A percentile compares a stretch with the other conserved stretches of the same genome.
Conservation (phyloP, 78 protist species). For the Paulinella micropora region DNA sequence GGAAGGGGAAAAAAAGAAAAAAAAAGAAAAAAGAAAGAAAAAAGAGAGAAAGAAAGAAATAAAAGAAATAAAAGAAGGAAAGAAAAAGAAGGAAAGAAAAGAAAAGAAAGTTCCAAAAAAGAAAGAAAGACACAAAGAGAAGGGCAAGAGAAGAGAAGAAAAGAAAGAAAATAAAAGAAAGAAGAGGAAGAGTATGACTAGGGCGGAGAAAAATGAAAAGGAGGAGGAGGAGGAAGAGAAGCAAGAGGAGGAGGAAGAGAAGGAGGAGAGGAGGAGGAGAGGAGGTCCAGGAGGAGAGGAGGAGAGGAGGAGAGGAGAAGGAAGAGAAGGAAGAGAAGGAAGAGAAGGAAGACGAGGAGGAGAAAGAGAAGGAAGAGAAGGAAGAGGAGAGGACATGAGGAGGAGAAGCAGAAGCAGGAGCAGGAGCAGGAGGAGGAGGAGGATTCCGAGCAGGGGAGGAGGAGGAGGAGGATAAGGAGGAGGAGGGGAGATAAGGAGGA, state of each 20-base stretch:
- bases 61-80: neutral
- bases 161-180: neutral
- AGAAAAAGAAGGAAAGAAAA: neutral
- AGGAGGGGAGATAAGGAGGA: too few species aligned
- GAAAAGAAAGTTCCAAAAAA: neutral
- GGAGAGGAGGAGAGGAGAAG: neutral
- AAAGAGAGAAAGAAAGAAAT: neutral
- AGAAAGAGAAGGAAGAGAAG: neutral
- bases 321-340: neutral
- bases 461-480: slow-evolving; percentile 12
- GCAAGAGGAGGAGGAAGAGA: neutral
- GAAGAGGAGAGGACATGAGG: neutral
- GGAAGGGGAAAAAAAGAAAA: neutral
- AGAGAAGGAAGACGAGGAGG: too few species aligned
- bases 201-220: neutral
- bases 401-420: too few species aligned
- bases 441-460: neutral
- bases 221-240: neutral
- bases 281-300: neutral
- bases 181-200: neutral
- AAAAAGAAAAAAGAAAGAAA: neutral
- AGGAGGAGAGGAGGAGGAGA: neutral
- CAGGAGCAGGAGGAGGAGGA: slow-evolving; percentile 17
- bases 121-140: neutral
- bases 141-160: neutral